phyloP scores from a whole-genome alignment of 2,329 filamentous ascomycete species.

The Aaosphaeria arxii region DNA sequence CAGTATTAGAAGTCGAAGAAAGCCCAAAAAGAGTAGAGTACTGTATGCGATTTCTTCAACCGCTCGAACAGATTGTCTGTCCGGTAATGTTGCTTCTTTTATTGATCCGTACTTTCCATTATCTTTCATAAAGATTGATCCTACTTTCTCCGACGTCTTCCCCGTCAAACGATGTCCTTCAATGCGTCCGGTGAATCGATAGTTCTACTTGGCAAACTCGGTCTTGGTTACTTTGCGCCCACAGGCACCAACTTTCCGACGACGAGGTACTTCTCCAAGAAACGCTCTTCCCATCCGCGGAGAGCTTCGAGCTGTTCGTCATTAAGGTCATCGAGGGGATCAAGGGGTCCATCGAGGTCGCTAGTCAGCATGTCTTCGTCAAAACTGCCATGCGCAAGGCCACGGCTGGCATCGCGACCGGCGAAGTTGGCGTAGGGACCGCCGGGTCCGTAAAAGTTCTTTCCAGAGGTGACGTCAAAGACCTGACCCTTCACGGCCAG shows the following conservation, averaged over 20 bases:
- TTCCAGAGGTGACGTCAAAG: constrained; percentile 83
- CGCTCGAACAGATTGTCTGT: too few relatives aligned
- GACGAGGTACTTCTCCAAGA: constrained; percentile 91
- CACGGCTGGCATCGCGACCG: constrained; percentile 83
- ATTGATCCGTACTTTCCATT: too few relatives aligned
- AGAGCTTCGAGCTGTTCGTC: constrained; percentile 78
- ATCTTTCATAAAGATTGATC: too few relatives aligned
- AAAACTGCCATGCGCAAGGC: constrained; percentile 87
- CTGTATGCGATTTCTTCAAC: too few relatives aligned
- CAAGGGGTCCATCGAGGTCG: constrained; percentile 79
- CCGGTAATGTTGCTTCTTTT: too few relatives aligned
- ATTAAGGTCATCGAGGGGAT: constrained; percentile 69
- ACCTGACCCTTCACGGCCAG: constrained; percentile 87
- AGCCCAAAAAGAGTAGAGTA: too few relatives aligned
- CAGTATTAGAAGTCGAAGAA: too few relatives aligned
- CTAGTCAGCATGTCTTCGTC: constrained; percentile 93
- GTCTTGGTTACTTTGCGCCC: constrained; percentile 52
- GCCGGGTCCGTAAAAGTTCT: constrained; percentile 94
- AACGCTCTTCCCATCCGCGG: constrained; percentile 89
- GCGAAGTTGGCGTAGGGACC: constrained; percentile 97
- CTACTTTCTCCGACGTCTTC: too few relatives aligned
- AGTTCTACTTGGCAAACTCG: constrained; percentile 16
- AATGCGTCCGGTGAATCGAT: too few relatives aligned
- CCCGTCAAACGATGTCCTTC: too few relatives aligned
- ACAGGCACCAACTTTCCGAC: constrained; percentile 79